Base-by-base conservation (phyloP, 306 rosid genomes). In the Cicer cuneatum region DNA sequence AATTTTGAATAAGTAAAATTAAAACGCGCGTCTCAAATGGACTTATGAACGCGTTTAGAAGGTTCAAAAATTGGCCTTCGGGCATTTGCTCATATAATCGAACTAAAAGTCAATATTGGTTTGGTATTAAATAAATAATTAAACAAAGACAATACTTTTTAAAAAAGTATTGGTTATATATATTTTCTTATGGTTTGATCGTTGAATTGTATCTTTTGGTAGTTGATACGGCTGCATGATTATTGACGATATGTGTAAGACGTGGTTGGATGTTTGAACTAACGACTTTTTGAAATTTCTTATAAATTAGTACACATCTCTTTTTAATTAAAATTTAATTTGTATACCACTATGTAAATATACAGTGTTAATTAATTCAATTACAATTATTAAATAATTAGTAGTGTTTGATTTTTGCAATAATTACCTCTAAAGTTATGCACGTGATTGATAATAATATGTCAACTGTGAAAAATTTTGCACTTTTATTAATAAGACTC, bases 11-110 rank as follows among this genome's bases (percentile, higher is more conserved):
- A 8, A 7, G 54, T 16, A 10, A 35, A 33, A 52, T 7, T 51
- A 41, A 39, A 65, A 10, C 41, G 56, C 71, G 83, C 71, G 71
- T 58, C 16, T 38, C 48, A 3, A 13, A 9, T 61, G 42, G 80
- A 80, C 73, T 69, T 35, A 2, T 10, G 6, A 2, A 81, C 82
- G 78, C 74, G 85, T 75, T 81, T 81, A 63, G 78, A 76, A 70
- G 71, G 7, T 51, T 60, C 19, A 35, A 14, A 45, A 8, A 39
- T 81, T 75, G 52, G 74, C 74, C 5, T n/a, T n/a, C n/a, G n/a
- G n/a, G n/a, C n/a, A n/a, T n/a, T n/a, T n/a, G n/a, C n/a, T n/a
- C n/a, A n/a, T n/a, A n/a, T n/a, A n/a, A n/a, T n/a, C n/a, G n/a
- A n/a, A n/a, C n/a, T n/a, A n/a, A n/a, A 15, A 46, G 82, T 24